Base-by-base conservation (phyloP, 2,329 filamentous ascomycete species). In the Zalaria obscura region DNA sequence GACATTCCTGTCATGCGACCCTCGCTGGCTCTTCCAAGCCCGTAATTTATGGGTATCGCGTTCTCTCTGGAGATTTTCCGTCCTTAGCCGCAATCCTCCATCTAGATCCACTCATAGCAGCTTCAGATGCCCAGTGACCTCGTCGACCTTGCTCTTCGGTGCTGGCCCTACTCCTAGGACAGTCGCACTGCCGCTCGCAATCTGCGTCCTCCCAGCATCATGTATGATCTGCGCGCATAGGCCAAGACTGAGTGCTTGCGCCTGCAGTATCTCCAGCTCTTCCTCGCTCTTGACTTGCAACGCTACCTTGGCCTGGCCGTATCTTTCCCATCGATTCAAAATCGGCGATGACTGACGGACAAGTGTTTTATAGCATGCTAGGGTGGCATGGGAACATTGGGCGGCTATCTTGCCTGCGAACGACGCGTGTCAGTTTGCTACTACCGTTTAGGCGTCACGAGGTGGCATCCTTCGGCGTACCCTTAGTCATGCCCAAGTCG, bases 141-240 rank as follows among this genome's bases (percentile, higher is more conserved):
- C 67, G 59, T 98, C 86, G 39, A 98, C 79, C 43, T 88, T 67
- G 53, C 83, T 88, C 69, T 82, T 88, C 0, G 89, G 89, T 26
- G 81, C 89, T 44, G 76, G 64, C 29, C 65, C 68, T 44, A 72
- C 78, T 1, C 91, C 91, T 40, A 98, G 67, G 35, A 98, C 91
- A 0, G 91, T 98, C 60, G 85, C 74, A 60, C 87, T 95, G 11
- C 91, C 89, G 35, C 83, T 79, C 40, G 87, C 88, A 61, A 98
- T 96, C 73, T 98, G 91, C 36, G 91, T 98, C 47, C 91, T 76
- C 9, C 91, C 91, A n/a, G 91, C 91, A 64, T 98, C 91, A 55
- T 84, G 80, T 50, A 98, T 89, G 40, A 94, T 78, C 60, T 89
- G 82, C 40, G 89, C 86, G 46, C 86, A 88, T 45, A 98, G 63